These are phyloP conservation scores for Eutypa lata DNA, from an alignment of 2,329 filamentous ascomycete species.

Conservation along the genomic window DNA sequence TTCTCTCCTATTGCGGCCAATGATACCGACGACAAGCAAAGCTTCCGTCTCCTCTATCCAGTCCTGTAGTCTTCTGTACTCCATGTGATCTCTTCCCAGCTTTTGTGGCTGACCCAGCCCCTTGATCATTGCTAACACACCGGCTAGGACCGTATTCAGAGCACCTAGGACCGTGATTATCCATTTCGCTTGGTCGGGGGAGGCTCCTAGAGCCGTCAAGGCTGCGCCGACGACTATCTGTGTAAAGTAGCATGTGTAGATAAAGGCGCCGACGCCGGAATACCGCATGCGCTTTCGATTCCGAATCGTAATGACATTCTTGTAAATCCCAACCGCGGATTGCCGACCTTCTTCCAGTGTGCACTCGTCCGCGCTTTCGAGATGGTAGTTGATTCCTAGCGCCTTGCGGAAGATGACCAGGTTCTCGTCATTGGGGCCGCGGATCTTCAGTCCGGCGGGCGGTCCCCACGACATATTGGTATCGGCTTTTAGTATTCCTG, in stretches of 20 bases:
- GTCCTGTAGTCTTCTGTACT: constrained; percentile 45
- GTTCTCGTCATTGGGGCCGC: constrained; percentile 34
- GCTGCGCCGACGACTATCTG: constrained; percentile 47
- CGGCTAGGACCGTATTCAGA: constrained; percentile 61
- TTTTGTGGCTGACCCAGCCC: constrained; percentile 48
- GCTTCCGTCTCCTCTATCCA: constrained; percentile 54
- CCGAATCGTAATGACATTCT: constrained; percentile 32
- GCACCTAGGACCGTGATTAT: constrained; percentile 57
- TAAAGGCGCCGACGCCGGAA: constrained; percentile 29
- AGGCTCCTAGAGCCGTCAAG: constrained; percentile 43
- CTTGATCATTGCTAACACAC: constrained; percentile 55
- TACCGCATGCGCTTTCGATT: constrained; percentile 30
- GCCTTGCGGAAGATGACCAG: constrained; percentile 41
- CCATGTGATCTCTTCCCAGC: constrained; percentile 43
- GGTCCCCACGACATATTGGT: constrained; percentile 33
- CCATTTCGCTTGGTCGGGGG: constrained; percentile 45
- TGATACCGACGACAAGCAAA: constrained; percentile 37
- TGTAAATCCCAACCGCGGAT: constrained; percentile 39
- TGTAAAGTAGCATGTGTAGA: constrained; percentile 40
- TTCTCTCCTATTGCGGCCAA: constrained; percentile 40
- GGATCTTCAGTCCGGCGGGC: constrained; percentile 34
- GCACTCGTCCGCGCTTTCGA: constrained; percentile 13
- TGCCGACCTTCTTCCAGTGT: constrained; percentile 33
- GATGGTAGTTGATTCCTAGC: constrained; percentile 37
- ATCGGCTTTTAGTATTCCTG: constrained; percentile 18